These are phyloP conservation scores for Senna siamea DNA, from an alignment of 306 rosid genomes.

Conservation along the genomic window DNA sequence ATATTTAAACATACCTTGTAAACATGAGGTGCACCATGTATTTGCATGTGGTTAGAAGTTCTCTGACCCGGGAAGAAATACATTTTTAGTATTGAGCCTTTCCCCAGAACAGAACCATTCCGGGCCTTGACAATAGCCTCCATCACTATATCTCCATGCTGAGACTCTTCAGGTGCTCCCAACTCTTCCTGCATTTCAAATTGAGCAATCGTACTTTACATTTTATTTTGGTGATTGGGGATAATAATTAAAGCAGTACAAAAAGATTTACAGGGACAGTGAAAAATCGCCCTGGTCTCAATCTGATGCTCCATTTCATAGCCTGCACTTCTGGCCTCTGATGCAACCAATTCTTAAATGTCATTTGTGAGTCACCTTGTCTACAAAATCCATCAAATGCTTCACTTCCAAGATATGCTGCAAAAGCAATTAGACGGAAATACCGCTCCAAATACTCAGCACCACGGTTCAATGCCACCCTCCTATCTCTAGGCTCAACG, in stretches of 20 bases:
- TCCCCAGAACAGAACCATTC: slow-evolving; percentile 81
- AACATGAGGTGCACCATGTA: slow-evolving; percentile 83
- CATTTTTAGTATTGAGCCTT: slow-evolving; percentile 92
- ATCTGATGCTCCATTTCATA: slow-evolving; percentile 91
- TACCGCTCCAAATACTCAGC: slow-evolving; percentile 92
- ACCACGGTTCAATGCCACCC: slow-evolving; percentile 88
- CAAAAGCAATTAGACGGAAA: slow-evolving; percentile 90
- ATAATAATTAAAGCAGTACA: neutral
- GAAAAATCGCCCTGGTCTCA: slow-evolving; percentile 84
- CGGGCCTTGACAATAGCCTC: slow-evolving; percentile 80
- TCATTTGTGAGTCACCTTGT: slow-evolving; percentile 69
- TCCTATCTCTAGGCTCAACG: slow-evolving; percentile 84
- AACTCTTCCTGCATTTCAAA: slow-evolving; percentile 70
- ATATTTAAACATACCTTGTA: slow-evolving; percentile 63
- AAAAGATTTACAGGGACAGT: slow-evolving; percentile 74
- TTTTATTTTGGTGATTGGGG: neutral
- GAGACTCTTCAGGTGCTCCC: slow-evolving; percentile 83
- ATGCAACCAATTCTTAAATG: slow-evolving; percentile 88
- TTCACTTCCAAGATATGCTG: slow-evolving; percentile 94
- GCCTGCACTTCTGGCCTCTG: slow-evolving; percentile 89
- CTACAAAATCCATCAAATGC: slow-evolving; percentile 88
- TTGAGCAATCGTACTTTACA: slow-evolving; percentile 30
- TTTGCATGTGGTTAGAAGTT: slow-evolving; percentile 81
- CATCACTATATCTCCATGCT: slow-evolving; percentile 92
- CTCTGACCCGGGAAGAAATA: slow-evolving; percentile 94